Evolutionary conservation across 176 grass and related monocot species (phyloP), one percentile per base, ranked within the genome.

Genomic region (Guadua angustifolia): DNA sequence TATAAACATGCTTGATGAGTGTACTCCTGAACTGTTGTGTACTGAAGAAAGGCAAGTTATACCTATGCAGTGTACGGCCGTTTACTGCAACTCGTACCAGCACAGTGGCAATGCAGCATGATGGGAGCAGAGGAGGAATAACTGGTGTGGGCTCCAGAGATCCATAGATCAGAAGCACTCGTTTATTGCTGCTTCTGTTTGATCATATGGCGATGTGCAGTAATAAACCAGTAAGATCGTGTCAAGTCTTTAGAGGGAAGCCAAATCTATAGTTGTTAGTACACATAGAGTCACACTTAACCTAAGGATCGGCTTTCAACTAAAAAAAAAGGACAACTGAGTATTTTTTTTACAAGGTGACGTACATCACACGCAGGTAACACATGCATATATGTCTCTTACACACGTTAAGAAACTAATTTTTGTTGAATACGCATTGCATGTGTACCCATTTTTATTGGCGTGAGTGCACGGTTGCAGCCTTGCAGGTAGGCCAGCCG

Each of bases 31-130:
- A 60, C 17, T 45, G 56, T 16, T 39, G 60, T 56, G 17, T 11
- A 61, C 63, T 61, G 79, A 29, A 46, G 52, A 17, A 71, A 43
- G 55, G 73, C 80, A 44, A 78, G 47, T 70, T 73, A 42, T 81
- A 59, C 71, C 70, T 36, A 24, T 14, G 57, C 58, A 79, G 57
- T 43, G 46, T 22, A 79, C 74, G 35, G 36, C 45, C 2, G 4
- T 52, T 12, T 71, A 33, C 77, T 70, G 35, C 62, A 52, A 49
- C 14, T 43, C 36, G 43, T 69, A 19, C 55, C 26, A 29, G 67
- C 13, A 80, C 69, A 74, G 77, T 74, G 10, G 69, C 56, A 6
- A 55, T 22, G 55, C 60, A 42, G 46, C 46, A 22, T 73, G 69
- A 72, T 61, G 76, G 32, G 75, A 63, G 81, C 7, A 21, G 24